Percentiles rank a stretch among this genome's conserved stretches.
phyloP scores from a whole-genome alignment of 2,329 filamentous ascomycete genomes.

The Penicillium sp. region DNA sequence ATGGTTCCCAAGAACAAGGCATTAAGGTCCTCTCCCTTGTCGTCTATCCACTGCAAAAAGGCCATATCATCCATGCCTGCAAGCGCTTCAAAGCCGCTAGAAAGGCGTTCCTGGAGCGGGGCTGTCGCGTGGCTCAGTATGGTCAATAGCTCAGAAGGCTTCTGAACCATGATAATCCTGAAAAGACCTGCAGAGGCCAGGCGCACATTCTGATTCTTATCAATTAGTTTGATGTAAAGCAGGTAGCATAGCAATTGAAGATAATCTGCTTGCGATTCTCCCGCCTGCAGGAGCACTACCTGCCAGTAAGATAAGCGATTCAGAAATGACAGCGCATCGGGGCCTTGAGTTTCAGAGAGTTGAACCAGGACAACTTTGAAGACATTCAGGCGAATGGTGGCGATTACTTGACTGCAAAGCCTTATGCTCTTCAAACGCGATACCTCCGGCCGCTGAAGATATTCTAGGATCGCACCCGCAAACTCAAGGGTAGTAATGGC shows the following conservation, averaged over 20 bases:
- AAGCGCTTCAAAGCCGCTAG: slow-evolving; percentile 78
- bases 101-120: slow-evolving; percentile 72
- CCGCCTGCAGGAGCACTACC: slow-evolving; percentile 79
- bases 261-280: slow-evolving; percentile 79
- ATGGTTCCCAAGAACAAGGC: slow-evolving; percentile 80
- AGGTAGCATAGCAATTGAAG: slow-evolving; percentile 89
- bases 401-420: slow-evolving; percentile 84
- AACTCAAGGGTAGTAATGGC: slow-evolving; percentile 85
- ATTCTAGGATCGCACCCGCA: slow-evolving; percentile 81
- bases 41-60: slow-evolving; percentile 87
- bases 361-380: slow-evolving; percentile 78
- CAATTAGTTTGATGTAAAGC: slow-evolving; percentile 86
- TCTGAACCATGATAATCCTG: slow-evolving; percentile 92
- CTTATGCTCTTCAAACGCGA: slow-evolving; percentile 82
- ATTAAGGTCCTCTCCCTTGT: slow-evolving; percentile 78
- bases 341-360: slow-evolving; percentile 80
- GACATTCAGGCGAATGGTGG: slow-evolving; percentile 76
- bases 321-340: slow-evolving; percentile 73
- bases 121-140: slow-evolving; percentile 75
- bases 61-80: slow-evolving; percentile 87
- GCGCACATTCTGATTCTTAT: slow-evolving; percentile 69
- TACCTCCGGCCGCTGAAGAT: slow-evolving; percentile 84
- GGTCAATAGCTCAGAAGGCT: slow-evolving; percentile 77
- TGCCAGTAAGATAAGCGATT: slow-evolving; percentile 95
- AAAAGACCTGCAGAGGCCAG: slow-evolving; percentile 81